Evolutionary conservation across 768 basidiomycete genomes (phyloP), one percentile per base, ranked within the genome.

Genomic region (Podaxis sp.): DNA sequence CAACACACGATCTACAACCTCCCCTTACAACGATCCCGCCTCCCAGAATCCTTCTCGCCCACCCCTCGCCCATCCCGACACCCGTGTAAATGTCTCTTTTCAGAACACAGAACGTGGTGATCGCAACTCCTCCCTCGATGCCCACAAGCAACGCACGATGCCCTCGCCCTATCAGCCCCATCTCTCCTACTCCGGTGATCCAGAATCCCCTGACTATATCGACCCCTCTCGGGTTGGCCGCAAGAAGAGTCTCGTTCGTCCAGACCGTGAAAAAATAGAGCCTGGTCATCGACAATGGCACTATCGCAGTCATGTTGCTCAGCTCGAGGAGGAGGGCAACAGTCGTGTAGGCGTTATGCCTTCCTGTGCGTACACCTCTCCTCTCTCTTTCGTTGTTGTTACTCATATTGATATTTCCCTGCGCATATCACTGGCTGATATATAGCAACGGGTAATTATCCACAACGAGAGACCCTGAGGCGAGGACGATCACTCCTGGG

Each of bases 181-280:
- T 40, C 60, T 73, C 62, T 53, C 57, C 55, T 56, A 59, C 38
- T 16, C 27, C 10, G 65, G 54, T 58, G 79, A 81, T 64, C 73
- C 78, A 48, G 83, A 83, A 61, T 73, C 69, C 50, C 74, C 70
- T 46, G 73, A 76, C 38, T 72, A 72, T 50, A 68, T 73, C 42
- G 84, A 85, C 65, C 77, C 80, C 2, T 73, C 77, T 14, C 77
- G 79, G 61, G 82, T 92, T 5, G 75, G 79, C 61, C 77, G 97
- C 70, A 98, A 97, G 81, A 95, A 95, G 81, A 91, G 89, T 70
- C 81, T 99, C 16, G 91, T 98, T 56, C 79, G 82, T 59, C 96
- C 96, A 4, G 96, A 99, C 73, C 80, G 96, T 60, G 95, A 97
- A 78, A 93, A 95, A 80, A 92, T 98, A 66, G 95, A 98, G 68